Conservation (phyloP, 1,284 basidiomycete species). For the Irpex rosettiformis region DNA sequence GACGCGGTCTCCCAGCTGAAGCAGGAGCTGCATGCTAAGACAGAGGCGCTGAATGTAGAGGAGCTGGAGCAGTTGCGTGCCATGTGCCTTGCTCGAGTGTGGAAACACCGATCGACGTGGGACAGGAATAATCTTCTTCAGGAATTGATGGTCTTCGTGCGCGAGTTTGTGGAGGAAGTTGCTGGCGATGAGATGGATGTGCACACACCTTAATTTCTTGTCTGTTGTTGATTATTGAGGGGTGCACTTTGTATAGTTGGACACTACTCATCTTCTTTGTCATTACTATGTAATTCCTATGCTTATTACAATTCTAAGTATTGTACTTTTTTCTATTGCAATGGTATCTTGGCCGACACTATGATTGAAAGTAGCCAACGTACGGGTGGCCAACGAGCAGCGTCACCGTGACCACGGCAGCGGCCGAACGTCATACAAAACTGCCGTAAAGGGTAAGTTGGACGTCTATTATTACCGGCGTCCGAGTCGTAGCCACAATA, state of each 20-base stretch:
- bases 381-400: no score
- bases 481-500: neutral
- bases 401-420: no score
- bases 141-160: slow-evolving; percentile 53
- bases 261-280: neutral
- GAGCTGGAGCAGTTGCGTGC: slow-evolving; percentile 94
- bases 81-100: slow-evolving; percentile 74
- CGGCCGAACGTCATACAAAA: no score
- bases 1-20: slow-evolving; percentile 43
- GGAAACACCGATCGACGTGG: slow-evolving; percentile 83
- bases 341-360: no score
- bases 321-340: neutral
- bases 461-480: neutral
- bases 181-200: slow-evolving; percentile 24
- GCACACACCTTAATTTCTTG: slow-evolving; percentile 7
- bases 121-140: slow-evolving; percentile 66
- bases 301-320: neutral
- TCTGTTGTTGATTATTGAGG: neutral
- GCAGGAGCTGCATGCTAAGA: slow-evolving; percentile 46
- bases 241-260: neutral
- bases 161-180: slow-evolving; percentile 61
- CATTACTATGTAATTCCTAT: neutral
- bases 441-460: no score
- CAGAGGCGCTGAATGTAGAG: slow-evolving; percentile 70
- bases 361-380: no score